Evolutionary conservation across 2,329 filamentous ascomycete genomes (phyloP).

Genomic region (Fusarium sp.): DNA sequence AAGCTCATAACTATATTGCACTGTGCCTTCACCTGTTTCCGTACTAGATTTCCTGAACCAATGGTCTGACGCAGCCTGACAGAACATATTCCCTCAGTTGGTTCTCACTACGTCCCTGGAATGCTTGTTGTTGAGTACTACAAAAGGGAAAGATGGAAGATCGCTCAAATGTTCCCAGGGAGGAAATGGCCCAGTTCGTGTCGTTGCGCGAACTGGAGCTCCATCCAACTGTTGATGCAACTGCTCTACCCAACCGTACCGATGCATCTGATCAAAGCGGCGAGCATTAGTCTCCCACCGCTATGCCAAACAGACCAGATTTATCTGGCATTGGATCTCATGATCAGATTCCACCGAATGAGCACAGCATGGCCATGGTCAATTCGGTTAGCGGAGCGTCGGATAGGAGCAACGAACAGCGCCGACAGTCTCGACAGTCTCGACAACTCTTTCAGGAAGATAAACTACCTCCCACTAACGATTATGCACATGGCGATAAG

Average conservation of each 20-base stretch:
- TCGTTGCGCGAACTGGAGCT: not conserved
- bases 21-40: not conserved
- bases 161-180: not conserved
- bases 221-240: not conserved
- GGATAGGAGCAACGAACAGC: not conserved
- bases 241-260: not conserved
- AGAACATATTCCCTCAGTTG: not conserved
- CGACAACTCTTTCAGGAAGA: not conserved
- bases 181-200: not conserved
- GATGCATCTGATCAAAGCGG: not conserved
- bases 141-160: not conserved
- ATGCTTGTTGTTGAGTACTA: not conserved
- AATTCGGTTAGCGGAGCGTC: not conserved
- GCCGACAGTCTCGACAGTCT: not conserved
- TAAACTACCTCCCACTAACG: not conserved
- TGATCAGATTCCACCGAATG: not conserved
- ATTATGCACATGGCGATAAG: not conserved
- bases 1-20: not conserved
- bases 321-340: not conserved
- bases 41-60: not conserved
- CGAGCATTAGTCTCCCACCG: conserved; percentile 1
- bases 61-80: not conserved
- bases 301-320: not conserved
- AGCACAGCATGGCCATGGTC: not conserved
- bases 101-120: not conserved